Conservation (phyloP, 2,329 filamentous ascomycete species). For the Raffaelea arxii region DNA sequence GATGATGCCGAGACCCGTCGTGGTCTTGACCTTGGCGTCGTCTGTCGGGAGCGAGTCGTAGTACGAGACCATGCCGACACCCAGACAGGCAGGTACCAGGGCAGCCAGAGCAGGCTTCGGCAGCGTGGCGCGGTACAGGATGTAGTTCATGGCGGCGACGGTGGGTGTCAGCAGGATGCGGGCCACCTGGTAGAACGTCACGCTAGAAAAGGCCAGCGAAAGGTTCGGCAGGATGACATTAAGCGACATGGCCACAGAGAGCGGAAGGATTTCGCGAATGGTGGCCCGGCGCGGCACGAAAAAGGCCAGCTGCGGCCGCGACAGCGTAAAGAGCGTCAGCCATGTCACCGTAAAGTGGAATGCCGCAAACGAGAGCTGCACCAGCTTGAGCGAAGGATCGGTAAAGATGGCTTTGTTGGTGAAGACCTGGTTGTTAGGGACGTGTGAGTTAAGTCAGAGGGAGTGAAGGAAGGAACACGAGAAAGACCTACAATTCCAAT, state of each 20-base stretch:
- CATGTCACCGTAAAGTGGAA: constrained; percentile 62
- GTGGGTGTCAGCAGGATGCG: constrained; percentile 57
- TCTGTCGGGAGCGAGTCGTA: constrained; percentile 49
- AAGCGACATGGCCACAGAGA: constrained; percentile 57
- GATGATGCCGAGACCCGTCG: constrained; percentile 47
- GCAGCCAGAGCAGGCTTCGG: constrained; percentile 43
- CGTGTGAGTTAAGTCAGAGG: not conserved
- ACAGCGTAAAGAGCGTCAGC: constrained; percentile 51
- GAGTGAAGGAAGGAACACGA: not conserved
- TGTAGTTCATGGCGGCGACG: constrained; percentile 55
- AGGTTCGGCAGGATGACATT: constrained; percentile 62
- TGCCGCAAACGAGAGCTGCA: constrained; percentile 55
- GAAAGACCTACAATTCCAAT: constrained; percentile 46
- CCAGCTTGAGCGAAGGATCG: constrained; percentile 48
- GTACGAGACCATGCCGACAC: constrained; percentile 58
- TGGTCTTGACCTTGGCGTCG: constrained; percentile 42
- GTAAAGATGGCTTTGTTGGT: constrained; percentile 63
- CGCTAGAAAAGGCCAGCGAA: constrained; percentile 55
- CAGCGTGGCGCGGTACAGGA: constrained; percentile 48
- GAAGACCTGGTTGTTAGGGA: constrained; percentile 43
- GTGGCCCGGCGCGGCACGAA: constrained; percentile 48
- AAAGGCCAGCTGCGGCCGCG: constrained; percentile 45
- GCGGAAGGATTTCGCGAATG: constrained; percentile 48
- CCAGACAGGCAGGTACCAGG: constrained; percentile 51
- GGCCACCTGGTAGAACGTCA: constrained; percentile 62